phyloP scores from a whole-genome alignment of 2,329 filamentous ascomycete genomes.

The Colletotrichum shisoi region DNA sequence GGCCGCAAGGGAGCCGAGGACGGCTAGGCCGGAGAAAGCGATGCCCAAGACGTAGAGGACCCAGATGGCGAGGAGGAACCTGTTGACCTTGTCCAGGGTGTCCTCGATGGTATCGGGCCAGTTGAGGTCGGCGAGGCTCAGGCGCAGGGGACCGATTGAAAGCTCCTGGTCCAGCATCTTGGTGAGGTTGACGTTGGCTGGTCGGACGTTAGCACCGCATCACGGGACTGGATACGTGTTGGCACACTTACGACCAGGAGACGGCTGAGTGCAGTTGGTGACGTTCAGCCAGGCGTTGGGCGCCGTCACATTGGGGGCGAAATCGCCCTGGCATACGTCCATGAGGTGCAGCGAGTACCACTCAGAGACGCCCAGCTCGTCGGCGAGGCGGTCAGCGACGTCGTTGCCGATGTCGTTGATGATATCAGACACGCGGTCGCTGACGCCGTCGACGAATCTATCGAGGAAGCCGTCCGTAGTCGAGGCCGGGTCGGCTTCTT shows the following conservation, averaged over 20 bases:
- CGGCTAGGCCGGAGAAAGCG: conserved; percentile 54
- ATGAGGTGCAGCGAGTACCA: conserved; percentile 63
- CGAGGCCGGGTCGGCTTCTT: conserved; percentile 24
- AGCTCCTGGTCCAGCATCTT: conserved; percentile 58
- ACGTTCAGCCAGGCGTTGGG: conserved; percentile 52
- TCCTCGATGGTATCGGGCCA: conserved; percentile 56
- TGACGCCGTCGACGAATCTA: conserved; percentile 43
- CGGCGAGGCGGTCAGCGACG: conserved; percentile 52
- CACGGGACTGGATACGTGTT: background rate
- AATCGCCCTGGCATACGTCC: conserved; percentile 57
- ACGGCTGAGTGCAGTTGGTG: conserved; percentile 55
- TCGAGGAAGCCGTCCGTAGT: conserved; percentile 45
- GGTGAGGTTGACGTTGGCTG: conserved; percentile 57
- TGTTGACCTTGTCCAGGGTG: conserved; percentile 60
- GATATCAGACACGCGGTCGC: conserved; percentile 49
- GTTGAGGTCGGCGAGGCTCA: conserved; percentile 57
- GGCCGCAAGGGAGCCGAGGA: conserved; percentile 52
- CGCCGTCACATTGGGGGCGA: conserved; percentile 54
- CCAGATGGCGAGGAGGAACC: conserved; percentile 57
- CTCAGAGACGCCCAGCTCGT: conserved; percentile 57
- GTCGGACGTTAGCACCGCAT: conserved; percentile 13
- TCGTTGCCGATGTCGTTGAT: conserved; percentile 53
- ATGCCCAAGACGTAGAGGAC: conserved; percentile 58
- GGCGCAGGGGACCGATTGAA: conserved; percentile 53
- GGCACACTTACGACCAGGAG: conserved; percentile 52